Conservation (phyloP, 108 stramenopile species). For the Fragilaria crotonensis region DNA sequence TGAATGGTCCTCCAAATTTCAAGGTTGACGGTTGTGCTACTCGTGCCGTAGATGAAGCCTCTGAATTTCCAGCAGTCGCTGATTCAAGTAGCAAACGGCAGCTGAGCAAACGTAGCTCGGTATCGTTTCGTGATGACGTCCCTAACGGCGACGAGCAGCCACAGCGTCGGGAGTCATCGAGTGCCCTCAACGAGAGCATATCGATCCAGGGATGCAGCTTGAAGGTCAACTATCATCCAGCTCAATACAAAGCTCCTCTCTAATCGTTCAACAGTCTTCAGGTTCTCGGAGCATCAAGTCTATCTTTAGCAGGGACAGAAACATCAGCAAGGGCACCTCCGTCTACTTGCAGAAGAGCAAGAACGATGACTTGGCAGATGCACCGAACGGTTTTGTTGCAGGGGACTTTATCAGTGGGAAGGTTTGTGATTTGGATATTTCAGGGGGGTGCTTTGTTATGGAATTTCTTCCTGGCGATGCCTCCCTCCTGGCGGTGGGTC, state of each 20-base stretch:
- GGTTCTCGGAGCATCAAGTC: not conserved
- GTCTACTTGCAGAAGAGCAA: not conserved
- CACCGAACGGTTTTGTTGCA: slow-evolving; percentile 6
- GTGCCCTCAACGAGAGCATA: not conserved
- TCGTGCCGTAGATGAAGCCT: not conserved
- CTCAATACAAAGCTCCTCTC: too few species aligned
- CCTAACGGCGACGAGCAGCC: not conserved
- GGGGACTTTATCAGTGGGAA: slow-evolving; percentile 19
- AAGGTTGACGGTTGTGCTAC: not conserved
- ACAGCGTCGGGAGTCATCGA: not conserved
- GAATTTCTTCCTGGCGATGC: slow-evolving; percentile 4
- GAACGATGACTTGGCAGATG: not conserved
- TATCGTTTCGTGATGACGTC: not conserved
- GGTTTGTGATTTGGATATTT: slow-evolving; percentile 1
- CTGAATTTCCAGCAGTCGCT: not conserved
- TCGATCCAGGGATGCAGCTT: not conserved
- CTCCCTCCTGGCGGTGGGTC: slow-evolving; percentile 19
- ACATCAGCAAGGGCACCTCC: not conserved
- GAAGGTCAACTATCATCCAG: not conserved
- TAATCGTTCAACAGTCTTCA: too few species aligned
- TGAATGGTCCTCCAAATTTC: not conserved
- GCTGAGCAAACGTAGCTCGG: not conserved
- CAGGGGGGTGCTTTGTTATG: slow-evolving; percentile 15
- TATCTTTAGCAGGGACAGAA: not conserved
- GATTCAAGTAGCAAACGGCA: not conserved